Evolutionary conservation across 192 early-diverging fungal genomes (phyloP).

Genomic region (Chytriomyces confervae): DNA sequence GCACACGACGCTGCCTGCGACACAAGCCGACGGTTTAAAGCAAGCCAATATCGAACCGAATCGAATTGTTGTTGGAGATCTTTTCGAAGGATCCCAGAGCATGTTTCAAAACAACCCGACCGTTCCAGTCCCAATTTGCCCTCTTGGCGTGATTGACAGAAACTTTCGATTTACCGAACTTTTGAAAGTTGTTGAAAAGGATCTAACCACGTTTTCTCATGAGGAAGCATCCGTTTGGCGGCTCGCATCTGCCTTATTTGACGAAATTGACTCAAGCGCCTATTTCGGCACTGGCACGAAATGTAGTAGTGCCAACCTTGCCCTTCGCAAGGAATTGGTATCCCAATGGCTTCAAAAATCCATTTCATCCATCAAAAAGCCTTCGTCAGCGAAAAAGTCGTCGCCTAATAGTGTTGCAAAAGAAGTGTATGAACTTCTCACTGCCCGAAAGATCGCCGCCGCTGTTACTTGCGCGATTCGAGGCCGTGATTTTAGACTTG

Average conservation of each 20-base stretch:
- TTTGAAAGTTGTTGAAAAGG: not conserved
- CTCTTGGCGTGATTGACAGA: constrained; percentile 26
- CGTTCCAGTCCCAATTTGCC: constrained; percentile 1
- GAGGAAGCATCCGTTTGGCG: constrained; percentile 58
- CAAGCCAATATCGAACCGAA: not conserved
- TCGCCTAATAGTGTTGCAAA: not conserved
- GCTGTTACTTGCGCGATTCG: constrained; percentile 71
- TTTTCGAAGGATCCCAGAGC: not conserved
- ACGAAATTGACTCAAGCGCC: constrained; percentile 30
- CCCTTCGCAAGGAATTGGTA: constrained; percentile 61
- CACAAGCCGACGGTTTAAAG: not conserved
- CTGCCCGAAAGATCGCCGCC: constrained; percentile 64
- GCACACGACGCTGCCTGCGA: not conserved
- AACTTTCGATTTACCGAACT: constrained; percentile 15
- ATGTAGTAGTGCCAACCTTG: constrained; percentile 34
- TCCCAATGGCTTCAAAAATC: constrained; percentile 70
- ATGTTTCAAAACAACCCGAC: constrained; percentile 9
- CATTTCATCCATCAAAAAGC: constrained; percentile 54
- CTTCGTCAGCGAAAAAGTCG: constrained; percentile 31
- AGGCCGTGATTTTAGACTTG: constrained; percentile 71
- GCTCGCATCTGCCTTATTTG: constrained; percentile 63
- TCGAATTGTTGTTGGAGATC: constrained; percentile 2
- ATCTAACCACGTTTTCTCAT: constrained; percentile 27
- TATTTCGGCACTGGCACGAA: not conserved
- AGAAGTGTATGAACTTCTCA: constrained; percentile 60